Evolutionary conservation across 306 rosid genomes (phyloP).

Genomic region (Quercus berberidifolia): DNA sequence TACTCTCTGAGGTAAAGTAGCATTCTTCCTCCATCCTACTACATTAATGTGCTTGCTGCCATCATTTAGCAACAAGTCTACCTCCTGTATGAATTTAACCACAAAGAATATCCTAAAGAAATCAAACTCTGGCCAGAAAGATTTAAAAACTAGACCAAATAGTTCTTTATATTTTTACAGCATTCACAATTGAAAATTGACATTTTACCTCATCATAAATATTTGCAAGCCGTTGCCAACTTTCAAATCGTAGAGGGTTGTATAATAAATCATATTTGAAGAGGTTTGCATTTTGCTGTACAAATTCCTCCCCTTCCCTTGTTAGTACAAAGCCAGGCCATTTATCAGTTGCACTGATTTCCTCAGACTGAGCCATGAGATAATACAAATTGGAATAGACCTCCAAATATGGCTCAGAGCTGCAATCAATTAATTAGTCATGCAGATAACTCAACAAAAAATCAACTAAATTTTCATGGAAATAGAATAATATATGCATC

Average conservation of each 20-base stretch:
- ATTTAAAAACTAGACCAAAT: constrained; percentile 17
- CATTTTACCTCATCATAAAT: constrained; percentile 82
- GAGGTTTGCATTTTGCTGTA: constrained; percentile 84
- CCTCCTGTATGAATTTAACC: constrained; percentile 64
- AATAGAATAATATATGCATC: constrained; percentile 1
- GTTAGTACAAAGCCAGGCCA: constrained; percentile 97
- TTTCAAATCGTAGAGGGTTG: constrained; percentile 85
- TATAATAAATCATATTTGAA: constrained; percentile 83
- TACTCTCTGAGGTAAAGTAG: constrained; percentile 76
- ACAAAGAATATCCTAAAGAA: constrained; percentile 15
- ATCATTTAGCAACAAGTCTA: constrained; percentile 92
- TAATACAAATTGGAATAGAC: constrained; percentile 87
- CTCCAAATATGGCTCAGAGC: constrained; percentile 89
- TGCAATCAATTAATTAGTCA: constrained; percentile 41
- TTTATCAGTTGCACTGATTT: constrained; percentile 94
- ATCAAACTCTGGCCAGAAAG: constrained; percentile 9
- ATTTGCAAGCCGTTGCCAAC: constrained; percentile 95
- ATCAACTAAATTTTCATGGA: background rate
- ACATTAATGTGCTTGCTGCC: constrained; percentile 97
- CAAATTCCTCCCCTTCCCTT: constrained; percentile 98
- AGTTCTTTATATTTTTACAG: constrained; percentile 11
- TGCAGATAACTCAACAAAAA: constrained; percentile 27
- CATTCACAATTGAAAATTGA: constrained; percentile 14
- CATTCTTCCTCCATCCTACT: constrained; percentile 86
- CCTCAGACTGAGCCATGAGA: constrained; percentile 93